These are phyloP conservation scores for Aspergillus melleus DNA, from an alignment of 2,329 filamentous ascomycete genomes.

Conservation along the genomic window DNA sequence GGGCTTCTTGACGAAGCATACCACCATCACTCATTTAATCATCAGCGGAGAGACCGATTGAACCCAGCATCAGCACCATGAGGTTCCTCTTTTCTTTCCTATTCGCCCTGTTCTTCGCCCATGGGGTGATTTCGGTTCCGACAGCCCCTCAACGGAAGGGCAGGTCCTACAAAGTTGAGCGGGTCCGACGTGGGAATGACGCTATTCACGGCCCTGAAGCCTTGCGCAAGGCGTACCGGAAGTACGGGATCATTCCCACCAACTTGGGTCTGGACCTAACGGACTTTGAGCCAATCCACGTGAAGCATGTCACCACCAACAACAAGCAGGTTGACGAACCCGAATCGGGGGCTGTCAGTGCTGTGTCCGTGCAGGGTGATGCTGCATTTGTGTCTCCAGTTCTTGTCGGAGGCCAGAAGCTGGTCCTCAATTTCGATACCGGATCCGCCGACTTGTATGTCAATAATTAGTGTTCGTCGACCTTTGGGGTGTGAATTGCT, in stretches of 20 bases:
- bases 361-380: slow-evolving; percentile 65
- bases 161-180: slow-evolving; percentile 61
- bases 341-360: slow-evolving; percentile 59
- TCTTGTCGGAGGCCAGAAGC: slow-evolving; percentile 65
- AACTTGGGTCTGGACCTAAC: slow-evolving; percentile 41
- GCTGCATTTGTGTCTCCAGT: slow-evolving; percentile 70
- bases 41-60: background rate
- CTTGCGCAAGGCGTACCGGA: slow-evolving; percentile 66
- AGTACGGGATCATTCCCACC: slow-evolving; percentile 59
- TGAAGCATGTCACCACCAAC: slow-evolving; percentile 26
- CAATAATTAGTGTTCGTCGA: background rate
- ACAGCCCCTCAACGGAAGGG: slow-evolving; percentile 27
- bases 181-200: slow-evolving; percentile 58
- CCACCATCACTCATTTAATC: background rate
- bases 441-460: slow-evolving; percentile 69
- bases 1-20: background rate
- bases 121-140: slow-evolving; percentile 35
- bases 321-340: slow-evolving; percentile 22
- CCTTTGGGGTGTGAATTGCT: background rate
- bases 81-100: slow-evolving; percentile 29
- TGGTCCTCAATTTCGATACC: slow-evolving; percentile 74
- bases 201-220: slow-evolving; percentile 60
- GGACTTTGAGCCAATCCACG: slow-evolving; percentile 35
- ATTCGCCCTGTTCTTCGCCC: slow-evolving; percentile 32
- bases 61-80: slow-evolving; percentile 23